Base-by-base conservation (phyloP, 2,329 filamentous ascomycete genomes). In the Neonectria hederae region DNA sequence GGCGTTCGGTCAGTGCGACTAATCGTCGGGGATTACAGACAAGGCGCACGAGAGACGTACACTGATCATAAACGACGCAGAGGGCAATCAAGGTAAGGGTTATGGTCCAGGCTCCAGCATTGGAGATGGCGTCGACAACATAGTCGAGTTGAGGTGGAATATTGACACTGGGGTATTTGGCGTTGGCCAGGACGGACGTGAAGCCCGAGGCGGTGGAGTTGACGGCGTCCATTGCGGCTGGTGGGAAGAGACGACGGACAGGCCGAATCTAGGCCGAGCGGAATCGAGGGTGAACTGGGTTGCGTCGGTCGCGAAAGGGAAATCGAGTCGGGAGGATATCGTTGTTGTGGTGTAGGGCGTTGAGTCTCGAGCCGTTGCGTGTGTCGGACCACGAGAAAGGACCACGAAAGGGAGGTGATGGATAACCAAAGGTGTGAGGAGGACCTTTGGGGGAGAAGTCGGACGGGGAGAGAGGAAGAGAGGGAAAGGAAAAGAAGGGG, bases 61-160 rank as follows among this genome's bases (percentile, higher is more conserved):
- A 84, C 83, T 98, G 95, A 80, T 98, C 95, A 79, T 97, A 98
- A 65, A 89, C 86, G 62, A 97, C 87, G 58, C 91, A 87, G 9
- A 91, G 74, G 35, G 91, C 83, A 61, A 97, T 77, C 54, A 96
- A 67, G 17, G 92, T 92, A 69, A 94, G 77, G 35, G 92, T 72
- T 69, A 93, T 83, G 66, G 90, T 90, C 79, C 86, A 83, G 30
- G 79, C 77, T 72, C 87, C 89, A 62, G 88, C 82, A 63, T 86
- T 86, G 71, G 87, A 83, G 70, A 89, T 73, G 79, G 80, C 71
- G 40, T 86, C 83, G 80, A 89, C 74, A 80, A 84, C 74, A 83
- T 80, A 79, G 71, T 87, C 83, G 67, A 90, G 76, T 69, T 87
- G 85, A 46, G 86, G 83, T 51, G 86, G 84, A 55, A 91, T 78